Base-by-base conservation (phyloP, 139 green algal genomes). In the Chara braunii region DNA sequence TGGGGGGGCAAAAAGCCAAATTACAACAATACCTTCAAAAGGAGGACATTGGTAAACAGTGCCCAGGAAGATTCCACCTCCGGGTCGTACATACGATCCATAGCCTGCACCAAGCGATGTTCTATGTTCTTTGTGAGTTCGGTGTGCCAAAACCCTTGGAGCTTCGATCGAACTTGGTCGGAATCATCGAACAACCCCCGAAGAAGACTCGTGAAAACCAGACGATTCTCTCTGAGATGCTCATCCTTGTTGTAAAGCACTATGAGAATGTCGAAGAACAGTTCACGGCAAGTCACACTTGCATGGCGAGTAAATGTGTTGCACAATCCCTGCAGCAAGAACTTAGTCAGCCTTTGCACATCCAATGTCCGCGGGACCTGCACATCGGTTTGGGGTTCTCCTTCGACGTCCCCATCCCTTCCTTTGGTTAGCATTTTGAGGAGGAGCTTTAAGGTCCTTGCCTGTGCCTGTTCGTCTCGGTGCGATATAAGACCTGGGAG, bases 401-500 rank as follows among this genome's bases (percentile, higher is more conserved):
- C n/a, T n/a, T n/a, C n/a, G n/a, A n/a, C n/a, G n/a, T 22, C 7
- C 4, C 11, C 57, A 5, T 61, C 26, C 11, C 37, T 63, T 5
- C 58, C 30, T 44, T 30, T 31, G 3, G 26, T 5, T 5, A 69
- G 3, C 8, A 69, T 5, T 29, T 3, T 3, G 8, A 8, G 24
- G 40, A 55, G 29, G 14, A 69, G 44, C 43, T 69, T 44, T 4
- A 69, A 4, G 26, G 37, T 11, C 6, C 43, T 68, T 3, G 61
- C 24, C 43, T 69, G 60, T 29, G 50, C 60, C 43, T 68, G 60
- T 4, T 68, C 45, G 31, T 69, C 60, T 3, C 30, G 42, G 3
- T 54, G 44, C 7, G 36, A n/a, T 23, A 69, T 11, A 5, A 69
- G 45, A 3, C 6, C 23, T 3, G 22, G 60, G 3, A 69, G 50